Evolutionary conservation across 1,284 basidiomycete genomes (phyloP), one percentile per base, ranked within the genome.

Genomic region (Cutaneotrichosporon arboriforme): DNA sequence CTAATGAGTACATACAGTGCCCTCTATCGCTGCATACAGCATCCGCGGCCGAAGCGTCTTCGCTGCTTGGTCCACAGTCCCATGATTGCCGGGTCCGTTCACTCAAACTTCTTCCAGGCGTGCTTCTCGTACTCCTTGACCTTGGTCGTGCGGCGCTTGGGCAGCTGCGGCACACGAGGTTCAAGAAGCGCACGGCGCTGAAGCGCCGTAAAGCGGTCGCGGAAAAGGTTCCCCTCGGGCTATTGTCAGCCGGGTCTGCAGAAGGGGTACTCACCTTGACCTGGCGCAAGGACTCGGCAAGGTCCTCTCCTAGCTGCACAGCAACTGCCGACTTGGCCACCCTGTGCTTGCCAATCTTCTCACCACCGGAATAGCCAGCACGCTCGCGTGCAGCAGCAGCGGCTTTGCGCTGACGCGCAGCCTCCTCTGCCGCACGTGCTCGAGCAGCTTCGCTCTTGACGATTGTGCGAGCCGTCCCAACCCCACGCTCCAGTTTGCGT

Each of bases 221-320:
- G 82, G 81, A 94, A 96, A 22, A 94, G 75, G 71, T 94, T 96
- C 31, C 92, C 92, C 76, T 96, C 91, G 17, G 89, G 87, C 88
- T 91, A 14, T 22, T 39, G 55, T 58, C 41, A 36, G 22, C 35
- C n/a, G n/a, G n/a, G 14, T 12, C 34, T 49, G 50, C 55, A 31
- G 26, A 31, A 31, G 26, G 26, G 5, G 2, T 8, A 72, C 79
- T 33, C 55, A 88, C 89, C 81, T 91, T 91, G 63, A 98, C 76
- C 47, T 81, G 85, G 46, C 93, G 77, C 62, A 97, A 74, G 65
- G 80, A 90, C 73, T 97, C 94, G 54, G 83, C 86, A 37, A 97
- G 75, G 67, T 97, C 91, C 62, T 97, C 92, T 5, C 88, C 89
- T 0, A 94, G 81, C 73, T 97, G 93, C 14, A 97, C 91, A 45